A percentile compares a stretch with the other conserved stretches of the same genome.
These are phyloP conservation scores for Colletotrichum orbiculare DNA, from an alignment of 2,329 filamentous ascomycete species.

Conservation along the genomic window DNA sequence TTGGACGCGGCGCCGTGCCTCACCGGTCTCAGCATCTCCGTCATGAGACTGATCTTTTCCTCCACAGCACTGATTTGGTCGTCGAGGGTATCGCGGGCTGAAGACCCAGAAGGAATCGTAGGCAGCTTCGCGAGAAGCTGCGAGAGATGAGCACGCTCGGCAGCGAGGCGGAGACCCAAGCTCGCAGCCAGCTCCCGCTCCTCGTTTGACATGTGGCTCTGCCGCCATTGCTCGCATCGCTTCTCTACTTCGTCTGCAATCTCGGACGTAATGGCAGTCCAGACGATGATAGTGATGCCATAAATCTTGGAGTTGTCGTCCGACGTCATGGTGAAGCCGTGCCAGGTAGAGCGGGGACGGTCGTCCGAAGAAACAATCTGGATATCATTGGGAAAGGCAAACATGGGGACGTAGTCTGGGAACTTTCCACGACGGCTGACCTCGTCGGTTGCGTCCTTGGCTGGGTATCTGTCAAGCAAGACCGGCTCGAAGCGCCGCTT, in stretches of 20 bases:
- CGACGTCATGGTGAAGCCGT: constrained; percentile 97
- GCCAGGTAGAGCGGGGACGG: constrained; percentile 95
- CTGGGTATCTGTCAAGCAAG: constrained; percentile 93
- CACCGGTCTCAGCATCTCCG: constrained; percentile 91
- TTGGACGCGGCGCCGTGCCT: constrained; percentile 95
- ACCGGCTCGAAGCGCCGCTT: constrained; percentile 95
- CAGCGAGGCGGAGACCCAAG: constrained; percentile 86
- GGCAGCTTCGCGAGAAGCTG: constrained; percentile 87
- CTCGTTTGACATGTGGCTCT: constrained; percentile 87
- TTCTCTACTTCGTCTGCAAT: constrained; percentile 86
- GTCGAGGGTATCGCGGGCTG: constrained; percentile 84
- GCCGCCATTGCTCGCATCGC: constrained; percentile 87
- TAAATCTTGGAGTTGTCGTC: constrained; percentile 93
- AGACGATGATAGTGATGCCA: constrained; percentile 90
- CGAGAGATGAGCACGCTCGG: constrained; percentile 89
- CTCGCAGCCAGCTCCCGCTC: constrained; percentile 94
- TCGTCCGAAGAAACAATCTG: constrained; percentile 96
- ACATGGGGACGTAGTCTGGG: constrained; percentile 99
- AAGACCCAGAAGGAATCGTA: constrained; percentile 80
- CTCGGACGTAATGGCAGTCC: constrained; percentile 85
- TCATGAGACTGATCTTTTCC: constrained; percentile 97
- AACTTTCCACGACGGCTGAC: constrained; percentile 84
- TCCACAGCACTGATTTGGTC: constrained; percentile 96
- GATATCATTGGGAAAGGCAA: constrained; percentile 98
- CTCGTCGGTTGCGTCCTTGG: constrained; percentile 84